These are phyloP conservation scores for Castanea crenata DNA, from an alignment of 306 rosid genomes.

Conservation along the genomic window DNA sequence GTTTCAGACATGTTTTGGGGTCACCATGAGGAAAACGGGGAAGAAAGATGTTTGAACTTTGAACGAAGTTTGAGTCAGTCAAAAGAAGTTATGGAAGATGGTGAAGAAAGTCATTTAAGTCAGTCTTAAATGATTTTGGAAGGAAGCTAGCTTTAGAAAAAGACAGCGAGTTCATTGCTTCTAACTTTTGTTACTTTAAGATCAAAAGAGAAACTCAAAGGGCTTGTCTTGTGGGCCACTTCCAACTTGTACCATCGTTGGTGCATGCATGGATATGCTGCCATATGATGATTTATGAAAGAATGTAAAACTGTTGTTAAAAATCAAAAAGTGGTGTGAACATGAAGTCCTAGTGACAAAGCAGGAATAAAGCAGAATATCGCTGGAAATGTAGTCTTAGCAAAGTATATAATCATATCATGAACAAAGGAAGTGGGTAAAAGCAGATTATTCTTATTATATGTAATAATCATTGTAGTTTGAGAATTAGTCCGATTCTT, in stretches of 20 bases:
- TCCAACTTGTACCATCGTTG: slow-evolving; percentile 24
- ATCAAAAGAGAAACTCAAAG: slow-evolving; percentile 58
- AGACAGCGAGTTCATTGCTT: slow-evolving; percentile 53
- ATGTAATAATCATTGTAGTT: no score
- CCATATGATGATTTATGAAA: background rate
- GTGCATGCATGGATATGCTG: slow-evolving; percentile 8
- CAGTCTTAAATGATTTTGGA: slow-evolving; percentile 44
- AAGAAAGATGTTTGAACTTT: slow-evolving; percentile 52
- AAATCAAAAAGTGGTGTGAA: slow-evolving; percentile 30
- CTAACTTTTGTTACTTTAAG: slow-evolving; percentile 76
- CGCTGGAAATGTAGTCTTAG: slow-evolving; percentile 43
- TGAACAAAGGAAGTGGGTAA: slow-evolving; percentile 30
- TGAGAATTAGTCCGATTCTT: no score
- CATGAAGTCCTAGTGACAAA: slow-evolving; percentile 32
- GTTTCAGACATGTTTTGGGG: slow-evolving; percentile 20
- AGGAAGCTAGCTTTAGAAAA: slow-evolving; percentile 69
- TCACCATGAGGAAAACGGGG: slow-evolving; percentile 40
- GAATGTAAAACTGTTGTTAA: background rate
- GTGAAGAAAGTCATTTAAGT: slow-evolving; percentile 55
- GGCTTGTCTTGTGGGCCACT: slow-evolving; percentile 51
- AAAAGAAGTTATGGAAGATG: slow-evolving; percentile 65
- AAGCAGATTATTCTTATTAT: slow-evolving; percentile 19
- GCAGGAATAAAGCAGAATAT: slow-evolving; percentile 36
- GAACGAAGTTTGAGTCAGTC: slow-evolving; percentile 70
- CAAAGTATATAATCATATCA: slow-evolving; percentile 54